Percentiles rank a stretch among this genome's conserved stretches.
Conservation (phyloP, 371 early-diverging fungal genomes). For the Haplosporangium sp. region DNA sequence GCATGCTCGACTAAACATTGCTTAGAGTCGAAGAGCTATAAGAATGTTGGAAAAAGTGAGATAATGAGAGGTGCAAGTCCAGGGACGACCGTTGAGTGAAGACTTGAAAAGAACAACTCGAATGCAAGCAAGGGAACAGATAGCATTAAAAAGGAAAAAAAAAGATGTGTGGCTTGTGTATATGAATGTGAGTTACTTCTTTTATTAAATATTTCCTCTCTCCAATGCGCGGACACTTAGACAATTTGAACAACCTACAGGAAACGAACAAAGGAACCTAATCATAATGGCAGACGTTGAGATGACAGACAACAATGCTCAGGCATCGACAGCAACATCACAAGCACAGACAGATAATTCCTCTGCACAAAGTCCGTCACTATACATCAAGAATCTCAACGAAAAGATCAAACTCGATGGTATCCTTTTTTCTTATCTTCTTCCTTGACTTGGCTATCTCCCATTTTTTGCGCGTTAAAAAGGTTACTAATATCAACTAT, state of each 20-base stretch:
- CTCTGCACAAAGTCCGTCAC: constrained; percentile 80
- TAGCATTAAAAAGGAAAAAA: too few species aligned
- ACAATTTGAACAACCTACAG: not conserved
- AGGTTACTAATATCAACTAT: not conserved
- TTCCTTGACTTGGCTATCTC: not conserved
- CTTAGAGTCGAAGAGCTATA: not conserved
- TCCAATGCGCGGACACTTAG: not conserved
- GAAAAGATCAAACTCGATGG: constrained; percentile 88
- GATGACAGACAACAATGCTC: constrained; percentile 18
- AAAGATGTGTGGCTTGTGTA: not conserved
- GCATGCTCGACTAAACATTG: constrained; percentile 21
- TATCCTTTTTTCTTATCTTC: constrained; percentile 25
- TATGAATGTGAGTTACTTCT: not conserved
- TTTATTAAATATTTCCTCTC: not conserved
- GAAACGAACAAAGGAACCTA: constrained; percentile 1
- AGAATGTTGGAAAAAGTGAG: not conserved
- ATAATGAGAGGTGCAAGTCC: not conserved
- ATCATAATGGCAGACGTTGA: constrained; percentile 27
- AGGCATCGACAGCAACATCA: not conserved
- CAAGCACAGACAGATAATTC: constrained; percentile 42
- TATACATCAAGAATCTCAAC: constrained; percentile 89
- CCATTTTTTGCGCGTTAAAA: not conserved
- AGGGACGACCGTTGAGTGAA: not conserved
- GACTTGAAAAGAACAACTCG: too few species aligned
- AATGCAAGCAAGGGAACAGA: too few species aligned